Base-by-base conservation (phyloP, 148 eudicot species). In the Bassia scoparia region DNA sequence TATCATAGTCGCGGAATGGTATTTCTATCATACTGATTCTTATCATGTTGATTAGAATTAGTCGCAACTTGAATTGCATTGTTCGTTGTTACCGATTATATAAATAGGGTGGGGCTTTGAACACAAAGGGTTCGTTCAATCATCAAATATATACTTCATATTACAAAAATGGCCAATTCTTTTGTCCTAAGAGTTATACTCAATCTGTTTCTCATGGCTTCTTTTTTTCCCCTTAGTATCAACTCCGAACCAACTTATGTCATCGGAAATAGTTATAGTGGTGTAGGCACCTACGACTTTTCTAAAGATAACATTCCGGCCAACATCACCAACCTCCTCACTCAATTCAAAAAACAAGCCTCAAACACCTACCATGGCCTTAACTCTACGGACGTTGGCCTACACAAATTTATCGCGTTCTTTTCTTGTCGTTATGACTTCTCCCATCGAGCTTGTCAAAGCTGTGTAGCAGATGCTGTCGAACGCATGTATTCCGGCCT, bases 351-450 rank as follows among this genome's bases (percentile, higher is more conserved):
- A 38, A 7, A 37, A 37, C 5, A 3, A 5, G 69, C 74, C 13
- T 76, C 74, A 26, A 69, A 68, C 0, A 11, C 79, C 70, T 37
- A 76, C 53, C 70, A 35, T 55, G 29, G 64, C 23, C 37, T 61
- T 11, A 26, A 61, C 26, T 18, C 63, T 11, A 48, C 67, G 0
- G 74, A 74, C 18, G 53, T 56, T 0, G 74, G 74, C 48, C 5
- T 7, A 11, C 33, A 63, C 55, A 9, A 38, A 29, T 69, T 76
- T 7, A 35, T 49, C 23, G 69, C 79, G 63, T 35, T 76, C 21
- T 76, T 26, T 62, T 53, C 29, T 2, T 76, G 79, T 62, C 79
- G 79, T 1, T 76, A 76, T 58, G 74, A 76, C n/a, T 18, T 69
- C 13, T 27, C 70, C 2, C 35, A n/a, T 2, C 41, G 50, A 58